phyloP scores from a whole-genome alignment of 495 filamentous ascomycete species.

The Neurospora sp. region DNA sequence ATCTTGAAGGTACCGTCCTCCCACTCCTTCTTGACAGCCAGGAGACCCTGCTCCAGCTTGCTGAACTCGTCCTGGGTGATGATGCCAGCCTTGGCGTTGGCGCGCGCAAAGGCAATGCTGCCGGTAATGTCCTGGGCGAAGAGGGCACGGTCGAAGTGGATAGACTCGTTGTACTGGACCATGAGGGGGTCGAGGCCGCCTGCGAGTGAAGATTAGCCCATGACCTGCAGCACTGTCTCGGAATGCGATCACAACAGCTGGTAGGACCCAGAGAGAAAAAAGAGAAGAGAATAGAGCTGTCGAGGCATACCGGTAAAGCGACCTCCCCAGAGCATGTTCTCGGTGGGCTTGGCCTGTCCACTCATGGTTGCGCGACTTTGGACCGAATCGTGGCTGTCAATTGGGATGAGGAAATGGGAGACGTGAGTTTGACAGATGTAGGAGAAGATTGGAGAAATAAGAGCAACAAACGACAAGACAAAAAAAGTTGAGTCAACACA shows the following conservation, averaged over 20 bases:
- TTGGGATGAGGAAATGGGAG: not conserved
- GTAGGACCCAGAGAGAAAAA: not conserved
- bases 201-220: conserved; percentile 6
- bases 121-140: conserved; percentile 74
- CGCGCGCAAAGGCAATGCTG: conserved; percentile 78
- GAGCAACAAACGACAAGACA: not conserved
- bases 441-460: not conserved
- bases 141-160: conserved; percentile 73
- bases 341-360: conserved; percentile 14
- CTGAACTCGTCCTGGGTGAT: conserved; percentile 65
- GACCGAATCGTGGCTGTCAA: not conserved
- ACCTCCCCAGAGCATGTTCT: conserved; percentile 73
- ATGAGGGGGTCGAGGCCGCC: conserved; percentile 83
- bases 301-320: conserved; percentile 57
- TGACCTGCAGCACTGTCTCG: not conserved
- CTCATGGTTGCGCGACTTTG: conserved; percentile 1
- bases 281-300: not conserved
- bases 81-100: conserved; percentile 67
- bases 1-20: conserved; percentile 46
- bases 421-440: no score
- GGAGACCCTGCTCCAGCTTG: conserved; percentile 65
- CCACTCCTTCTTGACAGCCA: conserved; percentile 70
- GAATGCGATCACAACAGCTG: not conserved
- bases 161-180: conserved; percentile 80
- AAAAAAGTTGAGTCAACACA: not conserved